Percentiles rank a stretch among this genome's conserved stretches.
These are phyloP conservation scores for Nothomitra cinnamomea DNA, from an alignment of 2,329 filamentous ascomycete species.

Conservation along the genomic window DNA sequence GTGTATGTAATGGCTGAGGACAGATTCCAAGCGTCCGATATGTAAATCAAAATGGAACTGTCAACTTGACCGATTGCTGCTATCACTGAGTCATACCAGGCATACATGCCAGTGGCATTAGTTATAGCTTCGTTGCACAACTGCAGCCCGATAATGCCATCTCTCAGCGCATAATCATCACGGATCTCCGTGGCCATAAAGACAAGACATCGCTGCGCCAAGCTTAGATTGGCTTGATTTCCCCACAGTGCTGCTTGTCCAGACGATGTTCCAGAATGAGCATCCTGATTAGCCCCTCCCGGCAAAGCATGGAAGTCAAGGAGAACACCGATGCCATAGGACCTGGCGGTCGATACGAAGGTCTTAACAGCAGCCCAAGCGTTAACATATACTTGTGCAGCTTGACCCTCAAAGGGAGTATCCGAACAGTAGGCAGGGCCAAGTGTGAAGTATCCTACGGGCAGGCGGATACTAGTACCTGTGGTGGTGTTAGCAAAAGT, in stretches of 20 bases:
- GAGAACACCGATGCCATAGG: constrained; percentile 35
- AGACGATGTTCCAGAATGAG: constrained; percentile 37
- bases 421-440: constrained; percentile 31
- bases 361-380: constrained; percentile 35
- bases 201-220: constrained; percentile 29
- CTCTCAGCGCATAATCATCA: constrained; percentile 16
- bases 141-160: constrained; percentile 37
- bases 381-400: constrained; percentile 31
- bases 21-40: constrained; percentile 42
- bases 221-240: constrained; percentile 24
- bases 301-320: constrained; percentile 41
- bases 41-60: constrained; percentile 33
- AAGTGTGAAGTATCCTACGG: constrained; percentile 42
- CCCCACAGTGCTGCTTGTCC: constrained; percentile 35
- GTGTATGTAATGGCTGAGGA: constrained; percentile 27
- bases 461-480: constrained; percentile 38
- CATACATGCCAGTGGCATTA: constrained; percentile 34
- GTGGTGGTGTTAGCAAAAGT: neutral
- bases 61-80: constrained; percentile 30
- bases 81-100: constrained; percentile 38
- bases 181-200: constrained; percentile 32
- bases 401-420: constrained; percentile 33
- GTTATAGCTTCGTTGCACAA: constrained; percentile 38
- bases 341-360: constrained; percentile 28
- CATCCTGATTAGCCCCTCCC: constrained; percentile 37